Evolutionary conservation across 768 basidiomycete species (phyloP), one percentile per base, ranked within the genome.

Genomic region (Kwoniella sp.): DNA sequence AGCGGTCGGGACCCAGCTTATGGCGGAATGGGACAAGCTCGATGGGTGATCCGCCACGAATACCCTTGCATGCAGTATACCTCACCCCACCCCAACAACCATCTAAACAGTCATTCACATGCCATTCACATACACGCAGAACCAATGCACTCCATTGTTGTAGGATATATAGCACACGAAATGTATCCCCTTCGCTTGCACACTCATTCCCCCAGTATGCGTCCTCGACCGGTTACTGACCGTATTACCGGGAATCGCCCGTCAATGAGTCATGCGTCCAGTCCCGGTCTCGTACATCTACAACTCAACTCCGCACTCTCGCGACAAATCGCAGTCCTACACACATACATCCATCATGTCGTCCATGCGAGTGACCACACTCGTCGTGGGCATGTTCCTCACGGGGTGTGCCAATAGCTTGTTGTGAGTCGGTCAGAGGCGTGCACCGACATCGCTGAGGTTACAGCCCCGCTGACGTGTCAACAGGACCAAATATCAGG

Each of bases 321-420:
- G n/a, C n/a, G n/a, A n/a, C n/a, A n/a, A n/a, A n/a, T n/a, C n/a
- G n/a, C n/a, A n/a, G n/a, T 44, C 25, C 19, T 11, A n/a, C 25
- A 28, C 26, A 44, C 12, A 28, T 2, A 23, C 41, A 42, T 9
- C 22, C 38, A 46, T 19, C 33, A 64, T 64, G 65, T 33, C 63
- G 11, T 59, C 61, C 25, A 49, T 46, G 31, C 77, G 89, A 27
- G 66, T 86, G 67, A 60, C 63, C 25, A 67, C 63, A 15, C 86
- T 98, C 71, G 83, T 96, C 15, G 83, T 79, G 49, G 91, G 92
- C 41, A 95, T 95, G 92, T 87, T 98, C 69, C 75, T 91, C 53
- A 68, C 70, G 2, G 75, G 76, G 32, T 72, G 69, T 44, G 63
- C 66, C 0, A 75, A 93, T 39, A 59, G 57, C 50, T 56, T 70